Evolutionary conservation across 441 rosid species (phyloP).

Genomic region (Capsella rubella): DNA sequence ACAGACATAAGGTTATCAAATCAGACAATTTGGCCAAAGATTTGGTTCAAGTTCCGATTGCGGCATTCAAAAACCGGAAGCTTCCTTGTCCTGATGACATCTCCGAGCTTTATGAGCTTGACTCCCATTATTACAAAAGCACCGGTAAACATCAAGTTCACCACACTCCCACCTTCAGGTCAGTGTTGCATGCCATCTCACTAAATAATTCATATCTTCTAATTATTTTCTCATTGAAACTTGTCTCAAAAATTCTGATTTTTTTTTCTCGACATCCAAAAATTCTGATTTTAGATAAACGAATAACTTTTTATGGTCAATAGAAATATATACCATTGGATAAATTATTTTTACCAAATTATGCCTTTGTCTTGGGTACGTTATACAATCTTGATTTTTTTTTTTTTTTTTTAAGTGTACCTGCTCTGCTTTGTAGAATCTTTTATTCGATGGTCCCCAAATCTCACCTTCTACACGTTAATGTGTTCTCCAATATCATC

Average conservation of each 20-base stretch:
- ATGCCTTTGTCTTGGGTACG: constrained; percentile 24
- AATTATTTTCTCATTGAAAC: not conserved
- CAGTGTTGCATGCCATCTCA: constrained; percentile 26
- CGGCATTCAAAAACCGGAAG: constrained; percentile 66
- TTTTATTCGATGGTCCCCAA: constrained; percentile 39
- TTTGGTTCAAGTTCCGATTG: constrained; percentile 59
- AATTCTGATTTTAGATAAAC: constrained; percentile 15
- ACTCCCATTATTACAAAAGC: constrained; percentile 56
- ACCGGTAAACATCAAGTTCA: constrained; percentile 70
- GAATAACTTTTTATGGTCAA: not conserved
- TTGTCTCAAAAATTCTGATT: not conserved
- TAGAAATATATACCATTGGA: constrained; percentile 4
- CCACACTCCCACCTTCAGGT: constrained; percentile 76
- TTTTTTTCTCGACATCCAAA: too few species aligned
- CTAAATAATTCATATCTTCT: constrained; percentile 5
- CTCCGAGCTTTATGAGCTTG: constrained; percentile 67
- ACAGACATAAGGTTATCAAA: constrained; percentile 72
- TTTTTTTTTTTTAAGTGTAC: not conserved
- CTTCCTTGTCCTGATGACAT: constrained; percentile 58
- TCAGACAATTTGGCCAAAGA: constrained; percentile 69
- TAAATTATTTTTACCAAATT: constrained; percentile 8
- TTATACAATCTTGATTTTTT: not conserved
- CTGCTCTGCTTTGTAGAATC: constrained; percentile 28
- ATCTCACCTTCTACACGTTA: constrained; percentile 33
- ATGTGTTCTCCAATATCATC: constrained; percentile 34